Evolutionary conservation across 2,329 filamentous ascomycete genomes (phyloP), one percentile per base, ranked within the genome.

Genomic region (Trichoderma cornu-damae): DNA sequence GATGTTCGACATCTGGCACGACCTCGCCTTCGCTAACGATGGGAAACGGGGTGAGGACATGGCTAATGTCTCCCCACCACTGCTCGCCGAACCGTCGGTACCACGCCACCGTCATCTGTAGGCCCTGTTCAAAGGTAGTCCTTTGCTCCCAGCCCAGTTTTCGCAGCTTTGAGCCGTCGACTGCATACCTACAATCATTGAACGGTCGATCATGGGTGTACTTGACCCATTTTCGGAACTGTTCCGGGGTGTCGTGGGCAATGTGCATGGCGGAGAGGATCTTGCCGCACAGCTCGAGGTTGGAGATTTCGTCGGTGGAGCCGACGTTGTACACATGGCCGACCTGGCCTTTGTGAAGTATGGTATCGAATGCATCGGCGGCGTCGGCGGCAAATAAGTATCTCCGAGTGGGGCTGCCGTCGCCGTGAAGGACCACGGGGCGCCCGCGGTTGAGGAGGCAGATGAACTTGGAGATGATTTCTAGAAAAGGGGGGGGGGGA

Each of bases 311-410:
- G 68, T 91, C 87, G 60, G 81, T 80, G 0, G 89, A 92, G 43
- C 87, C 86, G 8, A 94, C 87, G 62, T 94, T 94, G 77, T 94
- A 94, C 60, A 89, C 83, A 66, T 91, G 86, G 1, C 88, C 88
- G 32, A 88, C 76, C 49, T 79, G 74, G 18, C 89, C 89, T 65
- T 84, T 85, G 77, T 94, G 89, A 22, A 94, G 79, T 65, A 94
- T 90, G 0, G 88, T 90, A 73, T 94, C 89, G 65, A 93, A 88
- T 2, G 88, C 89, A 66, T 93, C 88, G 3, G 87, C 87, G 2
- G 88, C 89, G 68, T 94, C 89, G 7, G 84, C 86, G 2, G 87
- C 89, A 65, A 86, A 93, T 7, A 94, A 79, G 68, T 92, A 94
- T 57, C 88, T 79, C 28, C 89, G 80, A 0, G 86, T 88, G 11